Conservation (phyloP, 108 stramenopile genomes). For the Chaetoceros tenuissimus region DNA sequence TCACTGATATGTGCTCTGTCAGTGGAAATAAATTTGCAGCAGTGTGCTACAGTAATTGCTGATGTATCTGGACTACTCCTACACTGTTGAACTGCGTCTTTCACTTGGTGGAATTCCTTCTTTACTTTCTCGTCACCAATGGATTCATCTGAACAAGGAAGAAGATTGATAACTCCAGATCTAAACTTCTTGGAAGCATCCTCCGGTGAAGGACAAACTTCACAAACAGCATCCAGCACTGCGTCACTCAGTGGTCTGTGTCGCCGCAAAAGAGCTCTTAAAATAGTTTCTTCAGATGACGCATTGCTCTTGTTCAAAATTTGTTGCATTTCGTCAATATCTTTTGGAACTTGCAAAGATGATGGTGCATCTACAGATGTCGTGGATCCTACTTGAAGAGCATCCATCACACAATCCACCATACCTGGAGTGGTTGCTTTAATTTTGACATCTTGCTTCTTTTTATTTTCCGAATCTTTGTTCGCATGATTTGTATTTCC, state of each 20-base stretch:
- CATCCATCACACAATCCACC: constrained; percentile 41
- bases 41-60: constrained; percentile 62
- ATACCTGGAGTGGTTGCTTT: constrained; percentile 58
- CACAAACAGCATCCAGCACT: constrained; percentile 67
- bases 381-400: constrained; percentile 45
- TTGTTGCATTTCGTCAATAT: constrained; percentile 36
- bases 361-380: constrained; percentile 11
- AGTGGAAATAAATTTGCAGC: constrained; percentile 70
- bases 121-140: neutral
- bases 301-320: constrained; percentile 59
- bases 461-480: neutral
- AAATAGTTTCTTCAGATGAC: constrained; percentile 51
- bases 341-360: constrained; percentile 12
- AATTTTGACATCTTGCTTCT: constrained; percentile 36
- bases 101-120: constrained; percentile 34
- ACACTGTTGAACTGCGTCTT: constrained; percentile 48
- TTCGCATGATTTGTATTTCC: neutral
- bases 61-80: constrained; percentile 14
- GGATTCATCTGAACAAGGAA: constrained; percentile 15
- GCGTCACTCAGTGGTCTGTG: constrained; percentile 73
- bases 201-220: constrained; percentile 59
- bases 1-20: constrained; percentile 52
- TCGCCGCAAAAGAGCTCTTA: constrained; percentile 59
- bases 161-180: constrained; percentile 47
- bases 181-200: constrained; percentile 44